Percentiles rank a stretch among this genome's conserved stretches.
Conservation (phyloP, 2,329 filamentous ascomycete genomes). For the Tolypocladium sp. region DNA sequence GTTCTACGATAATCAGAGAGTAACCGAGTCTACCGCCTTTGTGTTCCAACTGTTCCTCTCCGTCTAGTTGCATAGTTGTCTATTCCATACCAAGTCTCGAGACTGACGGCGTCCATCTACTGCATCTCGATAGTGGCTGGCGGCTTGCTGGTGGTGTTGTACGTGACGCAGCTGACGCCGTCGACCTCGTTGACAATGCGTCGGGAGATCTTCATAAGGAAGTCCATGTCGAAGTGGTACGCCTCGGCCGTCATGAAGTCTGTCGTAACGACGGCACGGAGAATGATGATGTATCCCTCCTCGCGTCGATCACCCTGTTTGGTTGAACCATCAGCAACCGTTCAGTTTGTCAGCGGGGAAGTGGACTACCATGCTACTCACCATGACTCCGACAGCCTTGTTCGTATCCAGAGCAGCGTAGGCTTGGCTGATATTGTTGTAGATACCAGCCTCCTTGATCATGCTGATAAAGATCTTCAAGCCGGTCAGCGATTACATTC, state of each 20-base stretch:
- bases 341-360: too few relatives aligned
- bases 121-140: conserved; percentile 69
- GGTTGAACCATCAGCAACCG: not conserved
- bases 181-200: conserved; percentile 61
- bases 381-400: conserved; percentile 9
- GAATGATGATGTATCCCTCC: conserved; percentile 18
- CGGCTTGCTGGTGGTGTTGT: conserved; percentile 55
- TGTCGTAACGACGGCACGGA: conserved; percentile 4
- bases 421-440: conserved; percentile 42
- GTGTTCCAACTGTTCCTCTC: not conserved
- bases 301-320: conserved; percentile 17
- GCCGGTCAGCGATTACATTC: not conserved
- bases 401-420: conserved; percentile 15
- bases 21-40: not conserved
- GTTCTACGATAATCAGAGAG: not conserved
- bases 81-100: not conserved
- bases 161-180: conserved; percentile 63
- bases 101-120: conserved; percentile 24
- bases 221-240: conserved; percentile 54
- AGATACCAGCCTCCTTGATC: conserved; percentile 64
- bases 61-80: not conserved
- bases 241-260: conserved; percentile 55
- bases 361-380: conserved; percentile 22
- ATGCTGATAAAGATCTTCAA: conserved; percentile 62
- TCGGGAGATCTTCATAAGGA: conserved; percentile 54